Conservation (phyloP, 305 asterid genomes). For the Fraxinus albicans region DNA sequence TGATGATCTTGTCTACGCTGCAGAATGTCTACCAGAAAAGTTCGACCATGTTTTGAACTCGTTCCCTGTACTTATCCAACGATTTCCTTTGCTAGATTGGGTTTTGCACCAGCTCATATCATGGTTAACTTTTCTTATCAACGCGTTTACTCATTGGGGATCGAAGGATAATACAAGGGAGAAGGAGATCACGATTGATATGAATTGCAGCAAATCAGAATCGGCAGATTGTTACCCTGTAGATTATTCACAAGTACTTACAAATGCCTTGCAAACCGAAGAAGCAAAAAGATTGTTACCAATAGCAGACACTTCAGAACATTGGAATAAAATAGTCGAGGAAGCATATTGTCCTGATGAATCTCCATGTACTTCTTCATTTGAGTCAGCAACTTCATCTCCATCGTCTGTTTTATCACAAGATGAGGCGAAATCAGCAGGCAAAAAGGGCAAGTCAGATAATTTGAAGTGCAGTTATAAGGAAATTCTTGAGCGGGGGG, state of each 20-base stretch:
- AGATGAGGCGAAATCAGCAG: constrained; percentile 8
- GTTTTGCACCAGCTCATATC: constrained; percentile 28
- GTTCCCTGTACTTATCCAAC: constrained; percentile 23
- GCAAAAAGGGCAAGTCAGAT: background rate
- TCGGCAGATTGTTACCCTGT: background rate
- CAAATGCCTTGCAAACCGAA: constrained; percentile 1
- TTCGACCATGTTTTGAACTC: constrained; percentile 32
- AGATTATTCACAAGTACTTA: background rate
- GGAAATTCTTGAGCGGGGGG: constrained; percentile 38
- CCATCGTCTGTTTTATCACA: constrained; percentile 26
- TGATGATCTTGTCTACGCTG: constrained; percentile 34
- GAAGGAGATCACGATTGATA: constrained; percentile 44
- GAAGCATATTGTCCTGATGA: constrained; percentile 23
- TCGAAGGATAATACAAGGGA: constrained; percentile 24
- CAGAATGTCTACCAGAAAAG: constrained; percentile 37
- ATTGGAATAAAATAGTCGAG: constrained; percentile 9
- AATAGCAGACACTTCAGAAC: constrained; percentile 27
- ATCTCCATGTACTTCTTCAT: constrained; percentile 26
- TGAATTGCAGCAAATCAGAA: constrained; percentile 8
- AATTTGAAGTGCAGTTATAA: constrained; percentile 37
- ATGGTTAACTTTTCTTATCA: constrained; percentile 29
- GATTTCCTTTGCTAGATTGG: constrained; percentile 43
- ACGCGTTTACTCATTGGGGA: constrained; percentile 23
- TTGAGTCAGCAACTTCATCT: constrained; percentile 33
- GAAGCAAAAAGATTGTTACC: background rate